Evolutionary conservation across 352 stramenopile species (phyloP), one percentile per base, ranked within the genome.

Genomic region (Phytopythium litorale): DNA sequence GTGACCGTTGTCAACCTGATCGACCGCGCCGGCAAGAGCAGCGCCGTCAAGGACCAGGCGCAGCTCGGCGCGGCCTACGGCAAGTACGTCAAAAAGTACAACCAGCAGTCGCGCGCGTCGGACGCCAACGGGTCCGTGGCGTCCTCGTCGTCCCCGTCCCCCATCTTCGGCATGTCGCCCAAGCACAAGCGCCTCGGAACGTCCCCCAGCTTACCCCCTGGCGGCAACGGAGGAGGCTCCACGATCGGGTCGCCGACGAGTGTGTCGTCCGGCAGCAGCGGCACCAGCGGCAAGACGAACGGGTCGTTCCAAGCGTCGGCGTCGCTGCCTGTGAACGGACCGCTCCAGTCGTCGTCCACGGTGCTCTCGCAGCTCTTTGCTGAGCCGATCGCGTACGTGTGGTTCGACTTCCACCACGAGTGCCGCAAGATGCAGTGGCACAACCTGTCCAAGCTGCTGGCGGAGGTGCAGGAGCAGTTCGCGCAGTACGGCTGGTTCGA

Each of bases 321-420:
- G 33, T 80, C 72, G 23, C 52, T 78, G 15, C 64, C 66, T 1
- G 40, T 45, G 23, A 60, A 60, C 46, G 64, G 64, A 16, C 35
- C 35, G 8, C 35, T 40, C 48, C 52, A 68, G 3, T 53, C 58
- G 12, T 19, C 54, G 30, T 40, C 66, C 25, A 40, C 66, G 12
- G 51, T 65, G 65, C 56, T 74, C 13, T 78, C 75, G 30, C 70
- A 76, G 67, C 64, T 87, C 19, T 85, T 88, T 51, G 60, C 65
- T 28, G 73, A 88, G 62, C 79, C 79, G 4, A 78, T 88, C 33
- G 75, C 87, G 58, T 96, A 98, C 67, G 75, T 98, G 19, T 99
- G 96, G 96, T 99, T 98, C 76, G 97, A 99, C 67, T 99, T 99
- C 76, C 97, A 99, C 81, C 80, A 97, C 43, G 94, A 99, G 73